phyloP scores from a whole-genome alignment of 441 rosid genomes.

The Populus hybrid region DNA sequence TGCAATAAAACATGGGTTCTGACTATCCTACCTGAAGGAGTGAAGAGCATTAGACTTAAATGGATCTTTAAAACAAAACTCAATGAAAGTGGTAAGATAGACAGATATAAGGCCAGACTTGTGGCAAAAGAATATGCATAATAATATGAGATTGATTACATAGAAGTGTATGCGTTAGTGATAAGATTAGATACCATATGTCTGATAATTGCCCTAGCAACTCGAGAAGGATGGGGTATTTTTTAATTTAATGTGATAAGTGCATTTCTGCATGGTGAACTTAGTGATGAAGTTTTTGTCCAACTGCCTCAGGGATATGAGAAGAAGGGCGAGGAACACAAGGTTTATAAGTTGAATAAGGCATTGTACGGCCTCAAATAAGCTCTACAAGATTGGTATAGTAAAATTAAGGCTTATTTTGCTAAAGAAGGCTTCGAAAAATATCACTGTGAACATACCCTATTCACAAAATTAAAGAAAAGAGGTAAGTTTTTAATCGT shows the following conservation, averaged over 20 bases:
- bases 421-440: neutral
- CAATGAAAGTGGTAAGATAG: neutral
- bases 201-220: too few relatives aligned
- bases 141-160: too few relatives aligned
- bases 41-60: neutral
- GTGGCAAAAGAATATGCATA: too few relatives aligned
- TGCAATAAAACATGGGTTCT: neutral
- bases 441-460: neutral
- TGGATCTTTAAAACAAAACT: neutral
- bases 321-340: neutral
- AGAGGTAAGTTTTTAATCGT: neutral
- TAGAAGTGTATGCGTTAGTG: too few relatives aligned
- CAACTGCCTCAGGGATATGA: neutral
- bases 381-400: neutral
- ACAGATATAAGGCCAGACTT: neutral
- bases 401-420: neutral
- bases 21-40: neutral
- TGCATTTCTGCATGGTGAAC: too few relatives aligned
- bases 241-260: too few relatives aligned
- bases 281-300: neutral
- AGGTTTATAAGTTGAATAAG: too few relatives aligned
- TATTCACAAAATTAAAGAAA: neutral
- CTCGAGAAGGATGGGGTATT: too few relatives aligned
- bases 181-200: too few relatives aligned
- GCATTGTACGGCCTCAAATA: too few relatives aligned